Evolutionary conservation across 345 rosid genomes (phyloP), one percentile per base, ranked within the genome.

Genomic region (Geranium rotundifolium): DNA sequence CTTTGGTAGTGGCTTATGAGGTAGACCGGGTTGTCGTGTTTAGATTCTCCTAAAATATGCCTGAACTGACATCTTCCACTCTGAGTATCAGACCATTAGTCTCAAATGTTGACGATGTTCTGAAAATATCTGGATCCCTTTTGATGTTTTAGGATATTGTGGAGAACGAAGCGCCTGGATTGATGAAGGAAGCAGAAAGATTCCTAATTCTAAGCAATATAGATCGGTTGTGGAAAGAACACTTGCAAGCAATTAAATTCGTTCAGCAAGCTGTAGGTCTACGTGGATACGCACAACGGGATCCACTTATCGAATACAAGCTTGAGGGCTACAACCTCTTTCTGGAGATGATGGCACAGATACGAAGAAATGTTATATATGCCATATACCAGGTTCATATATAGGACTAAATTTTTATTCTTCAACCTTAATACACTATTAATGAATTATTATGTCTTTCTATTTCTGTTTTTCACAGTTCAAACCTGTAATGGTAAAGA

Each of bases 291-390:
- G 98, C 98, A 1, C 95, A 92, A 71, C 86, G 98, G 3, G 96
- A 92, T 69, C 98, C 98, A 4, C 91, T 92, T 52, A 92, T 92
- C 3, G 96, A 92, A 72, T 92, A 92, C 65, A 89, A 92, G 71
- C 96, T 89, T 12, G 98, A 92, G 80, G 98, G 98, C 67, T 92
- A 92, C 72, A 89, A 89, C 75, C 89, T 92, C 18, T 89, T 92
- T 75, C 75, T 92, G 69, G 95, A 92, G 61, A 92, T 92, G 99
- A 92, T 92, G 99, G 97, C 97, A 50, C 97, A 89, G 73, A 89
- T 89, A 20, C 75, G 99, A 76, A 82, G 97, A 75, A 89, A 92
- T 61, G 99, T 92, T 6, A 92, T 92, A 62, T 92, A 92, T 69
- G 87, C 99, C 68, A 87, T 92, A 63, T 92, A 92, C 72, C 99